phyloP scores from a whole-genome alignment of 371 early-diverging fungal species.

The Blakeslea trispora region DNA sequence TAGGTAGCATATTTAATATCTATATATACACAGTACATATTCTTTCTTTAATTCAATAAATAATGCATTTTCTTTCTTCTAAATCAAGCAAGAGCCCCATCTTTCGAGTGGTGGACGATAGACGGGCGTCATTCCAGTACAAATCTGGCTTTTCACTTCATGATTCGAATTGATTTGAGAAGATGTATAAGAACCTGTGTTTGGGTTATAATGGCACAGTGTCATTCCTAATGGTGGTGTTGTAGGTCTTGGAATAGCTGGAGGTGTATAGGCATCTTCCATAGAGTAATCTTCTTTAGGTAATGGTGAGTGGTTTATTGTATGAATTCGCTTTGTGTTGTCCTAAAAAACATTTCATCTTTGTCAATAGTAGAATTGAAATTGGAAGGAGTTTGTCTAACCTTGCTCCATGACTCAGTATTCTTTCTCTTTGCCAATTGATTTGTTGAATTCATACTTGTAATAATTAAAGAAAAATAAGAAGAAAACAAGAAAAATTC shows the following conservation, averaged over 20 bases:
- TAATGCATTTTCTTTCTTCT: conserved; percentile 9
- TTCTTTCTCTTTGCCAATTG: no score
- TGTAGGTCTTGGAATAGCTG: conserved; percentile 27
- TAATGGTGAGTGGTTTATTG: neutral
- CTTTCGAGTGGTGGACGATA: conserved; percentile 49
- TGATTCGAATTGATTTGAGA: conserved; percentile 36
- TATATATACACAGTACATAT: neutral
- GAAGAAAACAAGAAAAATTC: no score
- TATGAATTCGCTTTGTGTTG: neutral
- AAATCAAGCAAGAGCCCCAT: conserved; percentile 49
- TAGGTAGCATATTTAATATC: neutral
- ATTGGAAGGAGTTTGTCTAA: no score
- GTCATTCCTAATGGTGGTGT: conserved; percentile 56
- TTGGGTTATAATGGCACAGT: conserved; percentile 41
- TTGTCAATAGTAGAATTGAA: neutral
- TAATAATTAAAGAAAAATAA: no score
- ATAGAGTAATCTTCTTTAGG: conserved; percentile 3
- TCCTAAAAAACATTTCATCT: no score
- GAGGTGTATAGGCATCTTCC: conserved; percentile 3
- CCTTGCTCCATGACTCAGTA: no score
- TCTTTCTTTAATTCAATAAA: neutral
- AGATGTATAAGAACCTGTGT: conserved; percentile 36
- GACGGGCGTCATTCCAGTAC: conserved; percentile 50
- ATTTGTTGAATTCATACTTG: no score
- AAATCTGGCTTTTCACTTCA: conserved; percentile 31